Conservation (phyloP, 192 early-diverging fungal species). For the Spizellomyces sp. region DNA sequence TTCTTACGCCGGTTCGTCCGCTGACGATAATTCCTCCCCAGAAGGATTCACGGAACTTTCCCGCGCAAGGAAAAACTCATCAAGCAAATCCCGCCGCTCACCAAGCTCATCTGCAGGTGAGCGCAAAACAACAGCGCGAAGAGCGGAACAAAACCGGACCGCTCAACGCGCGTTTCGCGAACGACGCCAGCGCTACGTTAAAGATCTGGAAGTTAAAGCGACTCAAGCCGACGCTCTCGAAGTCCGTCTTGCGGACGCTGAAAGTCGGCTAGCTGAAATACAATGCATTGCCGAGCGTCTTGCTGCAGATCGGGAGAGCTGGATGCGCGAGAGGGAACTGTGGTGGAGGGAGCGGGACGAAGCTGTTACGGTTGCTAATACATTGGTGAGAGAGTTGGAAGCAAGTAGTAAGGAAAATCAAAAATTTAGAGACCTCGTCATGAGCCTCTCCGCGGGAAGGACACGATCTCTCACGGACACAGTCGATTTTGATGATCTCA, state of each 20-base stretch:
- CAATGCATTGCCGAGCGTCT: constrained; percentile 23
- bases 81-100: neutral
- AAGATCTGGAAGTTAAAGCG: constrained; percentile 74
- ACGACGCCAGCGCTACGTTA: constrained; percentile 79
- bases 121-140: constrained; percentile 56
- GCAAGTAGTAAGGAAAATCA: constrained; percentile 19
- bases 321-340: constrained; percentile 21
- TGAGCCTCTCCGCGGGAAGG: neutral
- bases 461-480: neutral
- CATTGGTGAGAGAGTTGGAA: constrained; percentile 21
- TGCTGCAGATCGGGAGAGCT: constrained; percentile 23
- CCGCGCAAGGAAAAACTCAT: neutral
- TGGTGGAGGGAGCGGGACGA: constrained; percentile 39
- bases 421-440: constrained; percentile 17
- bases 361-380: constrained; percentile 12
- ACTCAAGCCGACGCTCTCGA: constrained; percentile 13
- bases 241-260: constrained; percentile 8
- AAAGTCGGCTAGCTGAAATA: constrained; percentile 17
- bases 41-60: neutral
- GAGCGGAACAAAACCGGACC: constrained; percentile 87
- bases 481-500: neutral
- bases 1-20: constrained; percentile 2
- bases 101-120: constrained; percentile 17
- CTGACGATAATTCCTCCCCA: neutral
- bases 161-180: constrained; percentile 91